Evolutionary conservation across 208 protist species (phyloP).

Genomic region (Vickermania ingenoplastis): DNA sequence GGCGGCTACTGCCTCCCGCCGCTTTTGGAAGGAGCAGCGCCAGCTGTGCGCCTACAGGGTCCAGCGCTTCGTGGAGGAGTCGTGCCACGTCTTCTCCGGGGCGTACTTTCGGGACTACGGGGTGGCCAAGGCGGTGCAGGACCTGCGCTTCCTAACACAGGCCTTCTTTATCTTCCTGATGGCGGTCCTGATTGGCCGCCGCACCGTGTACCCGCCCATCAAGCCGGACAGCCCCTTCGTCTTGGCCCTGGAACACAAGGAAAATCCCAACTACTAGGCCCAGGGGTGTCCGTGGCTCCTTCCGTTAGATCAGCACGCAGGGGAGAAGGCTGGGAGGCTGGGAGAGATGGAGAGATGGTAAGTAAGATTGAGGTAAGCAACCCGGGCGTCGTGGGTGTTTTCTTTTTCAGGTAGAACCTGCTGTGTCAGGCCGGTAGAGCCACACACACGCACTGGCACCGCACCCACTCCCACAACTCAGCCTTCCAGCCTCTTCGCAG

Average conservation of each 20-base stretch:
- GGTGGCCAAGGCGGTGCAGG: constrained; percentile 32
- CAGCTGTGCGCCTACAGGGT: constrained; percentile 77
- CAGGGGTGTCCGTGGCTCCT: too few species aligned
- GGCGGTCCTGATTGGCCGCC: constrained; percentile 46
- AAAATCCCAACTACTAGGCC: constrained; percentile 85
- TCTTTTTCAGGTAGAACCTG: background rate
- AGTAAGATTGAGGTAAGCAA: background rate
- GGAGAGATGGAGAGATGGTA: background rate
- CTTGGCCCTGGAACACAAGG: constrained; percentile 58
- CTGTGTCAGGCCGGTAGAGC: too few species aligned
- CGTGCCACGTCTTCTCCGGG: constrained; percentile 49
- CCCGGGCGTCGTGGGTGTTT: background rate
- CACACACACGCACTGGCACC: too few species aligned
- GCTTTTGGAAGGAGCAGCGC: constrained; percentile 54
- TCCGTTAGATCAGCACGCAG: too few species aligned
- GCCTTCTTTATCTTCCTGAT: constrained; percentile 59
- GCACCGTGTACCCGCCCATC: constrained; percentile 71
- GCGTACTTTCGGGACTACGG: constrained; percentile 70
- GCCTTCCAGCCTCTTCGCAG: too few species aligned
- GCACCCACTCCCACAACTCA: too few species aligned
- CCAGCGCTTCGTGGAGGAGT: constrained; percentile 66
- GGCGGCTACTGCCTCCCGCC: constrained; percentile 43
- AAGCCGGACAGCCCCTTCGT: constrained; percentile 61
- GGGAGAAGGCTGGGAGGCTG: background rate
- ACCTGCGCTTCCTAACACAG: constrained; percentile 60